phyloP scores from a whole-genome alignment of 495 filamentous ascomycete genomes.

The Entonaema liquescens region DNA sequence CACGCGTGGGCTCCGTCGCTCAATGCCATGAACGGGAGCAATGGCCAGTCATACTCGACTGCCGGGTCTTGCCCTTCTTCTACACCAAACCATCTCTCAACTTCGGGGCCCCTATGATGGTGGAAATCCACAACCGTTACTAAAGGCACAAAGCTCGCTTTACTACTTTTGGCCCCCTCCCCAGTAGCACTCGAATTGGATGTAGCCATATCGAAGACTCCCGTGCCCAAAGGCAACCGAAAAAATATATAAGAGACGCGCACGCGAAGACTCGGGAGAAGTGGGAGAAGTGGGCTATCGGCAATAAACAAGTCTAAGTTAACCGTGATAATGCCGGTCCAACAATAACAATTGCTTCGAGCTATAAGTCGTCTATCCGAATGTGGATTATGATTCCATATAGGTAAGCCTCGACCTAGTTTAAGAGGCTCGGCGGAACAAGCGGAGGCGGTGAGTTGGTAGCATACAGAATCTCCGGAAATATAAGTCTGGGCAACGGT shows the following conservation, averaged over 20 bases:
- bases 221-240: background rate
- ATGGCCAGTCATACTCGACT: constrained; percentile 85
- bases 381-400: constrained; percentile 6
- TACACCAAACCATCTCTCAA: constrained; percentile 88
- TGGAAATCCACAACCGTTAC: constrained; percentile 96
- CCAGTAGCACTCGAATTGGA: constrained; percentile 15
- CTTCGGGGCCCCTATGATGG: constrained; percentile 94
- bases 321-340: constrained; percentile 5
- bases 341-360: constrained; percentile 5
- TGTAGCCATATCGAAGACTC: constrained; percentile 31
- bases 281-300: constrained; percentile 4
- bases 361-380: constrained; percentile 20
- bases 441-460: constrained; percentile 30
- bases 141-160: constrained; percentile 62
- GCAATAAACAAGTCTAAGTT: background rate
- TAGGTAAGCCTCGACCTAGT: constrained; percentile 2
- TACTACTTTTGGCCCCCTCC: constrained; percentile 17
- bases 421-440: constrained; percentile 10
- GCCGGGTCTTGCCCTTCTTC: constrained; percentile 82
- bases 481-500: constrained; percentile 20
- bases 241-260: background rate
- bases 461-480: constrained; percentile 3
- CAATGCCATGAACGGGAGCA: constrained; percentile 97
- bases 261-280: constrained; percentile 10
- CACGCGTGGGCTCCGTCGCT: constrained; percentile 95